Evolutionary conservation across 2,329 filamentous ascomycete species (phyloP).

Genomic region (Aspergillus fumigatiaffinis): DNA sequence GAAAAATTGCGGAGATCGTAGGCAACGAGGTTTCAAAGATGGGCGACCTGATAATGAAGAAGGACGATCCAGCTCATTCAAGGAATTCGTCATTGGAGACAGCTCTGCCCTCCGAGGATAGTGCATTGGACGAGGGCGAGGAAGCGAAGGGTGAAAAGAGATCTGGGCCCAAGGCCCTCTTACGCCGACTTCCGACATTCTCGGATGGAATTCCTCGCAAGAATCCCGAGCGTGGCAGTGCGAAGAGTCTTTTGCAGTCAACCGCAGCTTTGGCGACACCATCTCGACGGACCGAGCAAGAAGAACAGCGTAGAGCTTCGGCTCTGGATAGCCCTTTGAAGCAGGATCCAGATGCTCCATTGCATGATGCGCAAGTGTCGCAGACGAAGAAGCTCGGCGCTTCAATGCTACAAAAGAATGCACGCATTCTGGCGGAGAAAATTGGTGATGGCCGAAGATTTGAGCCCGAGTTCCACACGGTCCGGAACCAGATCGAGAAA

Average conservation of each 20-base stretch:
- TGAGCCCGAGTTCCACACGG: constrained; percentile 21
- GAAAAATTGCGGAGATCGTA: constrained; percentile 69
- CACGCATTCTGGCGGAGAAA: constrained; percentile 6
- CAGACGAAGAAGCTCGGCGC: constrained; percentile 7
- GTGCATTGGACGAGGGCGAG: constrained; percentile 44
- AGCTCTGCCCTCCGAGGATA: constrained; percentile 45
- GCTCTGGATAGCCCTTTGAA: constrained; percentile 14
- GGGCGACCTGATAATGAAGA: constrained; percentile 58
- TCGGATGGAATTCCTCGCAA: constrained; percentile 35
- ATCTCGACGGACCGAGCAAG: constrained; percentile 36
- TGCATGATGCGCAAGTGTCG: constrained; percentile 8
- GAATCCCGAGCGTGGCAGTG: constrained; percentile 30
- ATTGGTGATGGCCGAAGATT: constrained; percentile 28
- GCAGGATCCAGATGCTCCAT: constrained; percentile 6
- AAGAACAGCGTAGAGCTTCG: constrained; percentile 24
- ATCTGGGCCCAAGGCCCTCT: constrained; percentile 21
- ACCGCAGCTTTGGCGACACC: constrained; percentile 52
- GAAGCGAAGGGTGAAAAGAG: constrained; percentile 29
- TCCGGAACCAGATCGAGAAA: constrained; percentile 19
- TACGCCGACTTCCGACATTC: constrained; percentile 31
- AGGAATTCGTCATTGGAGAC: constrained; percentile 43
- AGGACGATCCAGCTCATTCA: constrained; percentile 47
- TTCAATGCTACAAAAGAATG: constrained; percentile 13
- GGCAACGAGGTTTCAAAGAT: constrained; percentile 61
- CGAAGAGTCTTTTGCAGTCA: constrained; percentile 42